Evolutionary conservation across 2,329 filamentous ascomycete species (phyloP).

Genomic region (Didymella arachidicola): DNA sequence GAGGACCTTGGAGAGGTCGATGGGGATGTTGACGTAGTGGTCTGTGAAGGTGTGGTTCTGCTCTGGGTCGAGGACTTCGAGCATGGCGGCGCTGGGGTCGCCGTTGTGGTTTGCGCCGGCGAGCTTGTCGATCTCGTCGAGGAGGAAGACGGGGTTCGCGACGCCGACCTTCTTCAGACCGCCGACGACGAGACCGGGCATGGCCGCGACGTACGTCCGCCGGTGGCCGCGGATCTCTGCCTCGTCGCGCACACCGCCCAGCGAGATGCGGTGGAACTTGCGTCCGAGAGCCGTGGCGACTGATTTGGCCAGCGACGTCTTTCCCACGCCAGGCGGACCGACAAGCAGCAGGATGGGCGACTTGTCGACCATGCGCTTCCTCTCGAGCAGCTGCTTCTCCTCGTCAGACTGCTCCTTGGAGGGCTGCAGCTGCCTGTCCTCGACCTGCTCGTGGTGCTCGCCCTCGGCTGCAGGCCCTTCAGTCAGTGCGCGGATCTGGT

Average conservation of each 20-base stretch:
- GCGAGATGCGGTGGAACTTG: constrained; percentile 96
- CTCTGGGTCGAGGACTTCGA: constrained; percentile 96
- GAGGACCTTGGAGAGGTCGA: constrained; percentile 93
- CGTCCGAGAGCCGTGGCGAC: constrained; percentile 90
- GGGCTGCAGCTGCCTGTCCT: constrained; percentile 53
- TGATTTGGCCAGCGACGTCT: constrained; percentile 93
- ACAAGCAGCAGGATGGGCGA: constrained; percentile 94
- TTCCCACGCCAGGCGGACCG: constrained; percentile 92
- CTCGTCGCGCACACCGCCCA: constrained; percentile 94
- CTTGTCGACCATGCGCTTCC: constrained; percentile 88
- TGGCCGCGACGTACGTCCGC: constrained; percentile 96
- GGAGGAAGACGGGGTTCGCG: constrained; percentile 90
- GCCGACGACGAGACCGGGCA: constrained; percentile 94
- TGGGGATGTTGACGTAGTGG: constrained; percentile 94
- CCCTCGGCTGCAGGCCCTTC: constrained; percentile 50
- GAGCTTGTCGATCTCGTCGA: constrained; percentile 98
- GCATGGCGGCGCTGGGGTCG: constrained; percentile 95
- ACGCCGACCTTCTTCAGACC: constrained; percentile 95
- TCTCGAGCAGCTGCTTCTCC: constrained; percentile 78
- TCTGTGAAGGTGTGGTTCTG: constrained; percentile 96
- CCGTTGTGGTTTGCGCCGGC: constrained; percentile 91
- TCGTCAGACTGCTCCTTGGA: constrained; percentile 48
- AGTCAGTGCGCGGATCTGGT: constrained; percentile 70
- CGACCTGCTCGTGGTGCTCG: constrained; percentile 50
- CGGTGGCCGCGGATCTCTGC: constrained; percentile 96